Base-by-base conservation (phyloP, 106 monocot genomes). In the Dactylorhiza incarnata region DNA sequence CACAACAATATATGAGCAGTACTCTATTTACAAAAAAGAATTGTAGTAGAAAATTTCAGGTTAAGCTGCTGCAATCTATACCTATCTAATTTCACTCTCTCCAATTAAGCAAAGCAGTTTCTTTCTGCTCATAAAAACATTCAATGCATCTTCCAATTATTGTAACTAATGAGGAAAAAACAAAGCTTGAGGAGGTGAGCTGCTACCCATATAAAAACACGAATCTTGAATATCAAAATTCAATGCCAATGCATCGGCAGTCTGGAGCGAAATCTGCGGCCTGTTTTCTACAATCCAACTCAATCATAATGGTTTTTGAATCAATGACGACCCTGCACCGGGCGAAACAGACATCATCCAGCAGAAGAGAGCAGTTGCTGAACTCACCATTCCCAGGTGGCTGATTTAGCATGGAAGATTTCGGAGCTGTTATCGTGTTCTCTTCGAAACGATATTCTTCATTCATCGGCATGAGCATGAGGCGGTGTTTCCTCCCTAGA, bases 401-500 rank as follows among this genome's bases (percentile, higher is more conserved):
- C 77, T 77, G 91, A 72, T 99, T 99, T 71, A 94, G 52, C 80
- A 91, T 51, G 82, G 85, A 89, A 5, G 84, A 83, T 74, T 72
- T 87, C 1, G 81, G 89, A 29, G 78, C 62, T 6, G 70, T 70
- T 50, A 91, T 50, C 26, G 55, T 81, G 15, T 55, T 53, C 2
- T 54, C 55, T 37, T 37, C 61, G 15, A 74, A 48, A 16, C 5
- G 72, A 22, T 62, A 11, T 44, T 76, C 76, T 83, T 61, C 69
- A 44, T 83, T 74, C 45, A 78, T 51, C 44, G 78, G 69, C 43
- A 24, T 59, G 37, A 99, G 78, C 66, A 99, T 76, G 25, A 99
- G 87, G 8, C 94, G 89, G 45, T 99, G 97, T 72, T 85, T 91
- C 77, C 97, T 85, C 24, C 97, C 97, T 48, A 97, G 68, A 25